Evolutionary conservation across 371 early-diverging fungal genomes (phyloP).

Genomic region (Mortierella sp.): DNA sequence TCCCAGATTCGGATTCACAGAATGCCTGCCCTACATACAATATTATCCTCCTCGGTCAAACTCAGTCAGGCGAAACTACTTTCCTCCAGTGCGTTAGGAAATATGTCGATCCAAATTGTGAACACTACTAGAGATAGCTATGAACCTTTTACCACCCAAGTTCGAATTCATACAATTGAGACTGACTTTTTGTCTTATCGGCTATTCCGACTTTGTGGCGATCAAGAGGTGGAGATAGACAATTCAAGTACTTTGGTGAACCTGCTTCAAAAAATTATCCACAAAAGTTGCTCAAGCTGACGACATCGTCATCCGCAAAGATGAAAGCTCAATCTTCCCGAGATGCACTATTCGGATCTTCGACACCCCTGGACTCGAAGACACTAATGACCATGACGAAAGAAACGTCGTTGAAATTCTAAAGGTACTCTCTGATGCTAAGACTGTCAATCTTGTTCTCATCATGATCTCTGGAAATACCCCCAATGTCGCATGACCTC

Average conservation of each 20-base stretch:
- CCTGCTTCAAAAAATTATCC: no score
- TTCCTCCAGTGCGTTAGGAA: background rate
- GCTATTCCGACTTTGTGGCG: background rate
- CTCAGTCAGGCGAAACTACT: slow-evolving; percentile 15
- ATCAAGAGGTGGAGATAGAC: slow-evolving; percentile 1
- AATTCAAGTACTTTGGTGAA: no score
- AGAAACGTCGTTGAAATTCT: slow-evolving; percentile 19
- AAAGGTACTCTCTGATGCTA: background rate
- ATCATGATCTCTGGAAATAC: slow-evolving; percentile 7
- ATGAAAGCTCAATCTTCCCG: background rate
- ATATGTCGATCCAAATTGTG: background rate
- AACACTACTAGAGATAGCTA: no score
- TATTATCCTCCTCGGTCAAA: slow-evolving; percentile 9
- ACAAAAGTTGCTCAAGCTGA: background rate
- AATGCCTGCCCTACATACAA: no score
- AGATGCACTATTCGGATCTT: slow-evolving; percentile 4
- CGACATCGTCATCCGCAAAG: background rate
- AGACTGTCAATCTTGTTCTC: slow-evolving; percentile 16
- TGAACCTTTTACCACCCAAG: slow-evolving; percentile 7
- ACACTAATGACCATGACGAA: slow-evolving; percentile 22
- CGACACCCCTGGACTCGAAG: slow-evolving; percentile 24
- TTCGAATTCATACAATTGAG: background rate
- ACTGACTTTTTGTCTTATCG: background rate
- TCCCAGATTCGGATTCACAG: no score
- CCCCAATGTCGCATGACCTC: slow-evolving; percentile 6